Evolutionary conservation across 2,329 filamentous ascomycete species (phyloP).

Genomic region (Onygenales sp.): DNA sequence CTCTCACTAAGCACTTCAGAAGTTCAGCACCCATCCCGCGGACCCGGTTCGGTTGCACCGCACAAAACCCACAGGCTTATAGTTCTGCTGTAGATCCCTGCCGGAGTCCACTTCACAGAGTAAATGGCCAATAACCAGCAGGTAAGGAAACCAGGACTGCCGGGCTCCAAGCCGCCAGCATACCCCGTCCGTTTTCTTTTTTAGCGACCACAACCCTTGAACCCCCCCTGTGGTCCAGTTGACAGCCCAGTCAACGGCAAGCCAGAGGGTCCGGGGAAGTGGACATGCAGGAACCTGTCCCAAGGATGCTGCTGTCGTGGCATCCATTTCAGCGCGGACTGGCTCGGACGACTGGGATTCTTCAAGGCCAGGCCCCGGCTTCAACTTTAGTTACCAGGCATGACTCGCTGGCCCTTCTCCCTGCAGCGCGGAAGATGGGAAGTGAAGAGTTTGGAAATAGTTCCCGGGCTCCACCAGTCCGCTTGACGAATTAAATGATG

Average conservation of each 20-base stretch:
- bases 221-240: neutral
- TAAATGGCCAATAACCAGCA: neutral
- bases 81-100: neutral
- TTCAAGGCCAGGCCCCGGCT: no score
- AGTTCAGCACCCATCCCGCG: neutral
- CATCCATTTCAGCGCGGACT: neutral
- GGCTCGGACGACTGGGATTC: neutral
- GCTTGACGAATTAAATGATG: no score
- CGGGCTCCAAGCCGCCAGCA: neutral
- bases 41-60: neutral
- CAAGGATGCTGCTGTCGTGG: neutral
- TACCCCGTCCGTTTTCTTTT: neutral
- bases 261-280: neutral
- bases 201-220: neutral
- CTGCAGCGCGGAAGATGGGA: conserved; percentile 3
- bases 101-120: neutral
- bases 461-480: no score
- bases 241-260: neutral
- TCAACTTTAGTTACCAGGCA: neutral
- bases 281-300: conserved; percentile 4
- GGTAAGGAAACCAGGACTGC: no score
- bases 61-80: neutral
- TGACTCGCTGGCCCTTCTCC: neutral
- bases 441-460: neutral
- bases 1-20: neutral